A percentile compares a stretch with the other conserved stretches of the same genome.
Conservation (phyloP, 371 early-diverging fungal species). For the Lichtheimia ornata region DNA sequence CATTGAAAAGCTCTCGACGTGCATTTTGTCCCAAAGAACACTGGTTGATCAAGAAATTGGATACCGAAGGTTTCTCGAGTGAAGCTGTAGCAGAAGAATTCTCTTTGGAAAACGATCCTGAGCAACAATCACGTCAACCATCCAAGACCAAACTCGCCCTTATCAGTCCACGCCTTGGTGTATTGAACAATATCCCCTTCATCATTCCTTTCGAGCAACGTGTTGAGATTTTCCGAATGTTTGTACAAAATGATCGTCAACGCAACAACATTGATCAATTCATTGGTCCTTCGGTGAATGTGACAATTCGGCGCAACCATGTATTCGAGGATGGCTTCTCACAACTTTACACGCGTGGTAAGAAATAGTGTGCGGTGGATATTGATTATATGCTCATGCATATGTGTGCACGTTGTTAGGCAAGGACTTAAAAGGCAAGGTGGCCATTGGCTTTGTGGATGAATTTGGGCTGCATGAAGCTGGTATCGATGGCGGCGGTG, state of each 20-base stretch:
- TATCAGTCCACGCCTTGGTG: slow-evolving; percentile 66
- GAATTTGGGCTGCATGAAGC: slow-evolving; percentile 86
- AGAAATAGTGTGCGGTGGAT: neutral
- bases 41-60: slow-evolving; percentile 75
- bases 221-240: slow-evolving; percentile 81
- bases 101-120: slow-evolving; percentile 32
- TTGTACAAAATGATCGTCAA: slow-evolving; percentile 71
- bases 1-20: slow-evolving; percentile 56
- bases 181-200: slow-evolving; percentile 87
- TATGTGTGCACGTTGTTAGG: slow-evolving; percentile 21
- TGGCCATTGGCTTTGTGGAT: slow-evolving; percentile 86
- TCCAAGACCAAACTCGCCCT: slow-evolving; percentile 42
- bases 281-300: slow-evolving; percentile 32
- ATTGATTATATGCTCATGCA: neutral
- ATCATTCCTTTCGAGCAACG: slow-evolving; percentile 89
- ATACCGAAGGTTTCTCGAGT: slow-evolving; percentile 66
- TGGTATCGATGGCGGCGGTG: slow-evolving; percentile 94
- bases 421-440: slow-evolving; percentile 64
- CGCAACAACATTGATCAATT: slow-evolving; percentile 27
- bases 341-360: slow-evolving; percentile 62
- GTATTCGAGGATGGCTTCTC: slow-evolving; percentile 91
- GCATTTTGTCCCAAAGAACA: slow-evolving; percentile 68
- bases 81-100: slow-evolving; percentile 62
- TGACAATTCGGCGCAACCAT: slow-evolving; percentile 70
- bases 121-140: slow-evolving; percentile 27